Percentiles rank a stretch among this genome's conserved stretches.
Evolutionary conservation across 768 basidiomycete genomes (phyloP).

Genomic region (Cystofilobasidium macerans): DNA sequence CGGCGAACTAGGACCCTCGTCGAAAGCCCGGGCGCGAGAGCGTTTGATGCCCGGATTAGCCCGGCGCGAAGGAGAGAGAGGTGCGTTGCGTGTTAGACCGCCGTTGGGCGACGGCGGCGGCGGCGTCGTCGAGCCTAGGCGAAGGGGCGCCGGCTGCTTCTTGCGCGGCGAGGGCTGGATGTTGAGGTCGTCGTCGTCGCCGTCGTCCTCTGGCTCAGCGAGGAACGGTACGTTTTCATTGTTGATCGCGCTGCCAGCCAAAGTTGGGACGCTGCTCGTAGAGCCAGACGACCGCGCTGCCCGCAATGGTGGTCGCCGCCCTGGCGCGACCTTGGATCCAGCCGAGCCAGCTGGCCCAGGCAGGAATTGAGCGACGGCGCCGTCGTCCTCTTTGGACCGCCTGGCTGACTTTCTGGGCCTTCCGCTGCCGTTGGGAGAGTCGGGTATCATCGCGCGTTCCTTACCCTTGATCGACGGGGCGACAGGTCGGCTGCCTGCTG

Average conservation of each 20-base stretch:
- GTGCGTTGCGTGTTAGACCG: not conserved
- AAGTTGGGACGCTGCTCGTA: not conserved
- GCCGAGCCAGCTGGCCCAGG: not conserved
- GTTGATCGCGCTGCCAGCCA: not conserved
- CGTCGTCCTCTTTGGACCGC: not conserved
- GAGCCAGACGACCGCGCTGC: not conserved
- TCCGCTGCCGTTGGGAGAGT: not conserved
- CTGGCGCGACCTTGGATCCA: not conserved
- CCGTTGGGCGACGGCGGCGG: not conserved
- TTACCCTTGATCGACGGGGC: not conserved
- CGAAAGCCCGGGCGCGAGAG: not conserved
- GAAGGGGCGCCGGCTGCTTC: too few relatives aligned
- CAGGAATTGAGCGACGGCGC: not conserved
- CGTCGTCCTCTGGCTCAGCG: not conserved
- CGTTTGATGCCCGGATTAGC: not conserved
- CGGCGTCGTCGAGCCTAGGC: not conserved
- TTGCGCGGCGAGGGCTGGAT: conserved; percentile 3
- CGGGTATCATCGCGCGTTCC: not conserved
- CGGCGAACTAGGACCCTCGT: not conserved
- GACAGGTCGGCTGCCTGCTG: not conserved
- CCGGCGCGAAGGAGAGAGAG: not conserved
- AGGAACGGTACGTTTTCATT: not conserved
- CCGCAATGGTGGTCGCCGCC: not conserved
- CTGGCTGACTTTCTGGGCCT: not conserved
- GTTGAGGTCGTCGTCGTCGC: conserved; percentile 1